A percentile compares a stretch with the other conserved stretches of the same genome.
phyloP scores from a whole-genome alignment of 1,139 yeast species.

The Suzukiozyma palmioleophila region DNA sequence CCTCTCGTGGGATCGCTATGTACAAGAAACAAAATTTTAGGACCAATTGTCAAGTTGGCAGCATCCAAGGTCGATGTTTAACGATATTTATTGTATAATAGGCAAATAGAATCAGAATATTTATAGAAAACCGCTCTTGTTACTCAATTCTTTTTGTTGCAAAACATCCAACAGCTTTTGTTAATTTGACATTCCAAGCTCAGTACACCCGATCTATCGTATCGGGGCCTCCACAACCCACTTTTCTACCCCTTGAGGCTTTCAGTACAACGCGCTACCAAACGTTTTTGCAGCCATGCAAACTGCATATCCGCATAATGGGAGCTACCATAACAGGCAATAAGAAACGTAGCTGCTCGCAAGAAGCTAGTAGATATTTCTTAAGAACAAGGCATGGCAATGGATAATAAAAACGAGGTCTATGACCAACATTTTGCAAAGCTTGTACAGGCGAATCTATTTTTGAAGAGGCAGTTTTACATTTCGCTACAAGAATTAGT shows the following conservation, averaged over 20 bases:
- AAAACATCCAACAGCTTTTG: too few relatives aligned
- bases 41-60: conserved; percentile 16
- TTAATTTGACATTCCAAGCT: too few relatives aligned
- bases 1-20: conserved; percentile 29
- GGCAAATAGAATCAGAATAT: background rate
- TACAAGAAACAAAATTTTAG: conserved; percentile 13
- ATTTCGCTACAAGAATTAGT: conserved; percentile 19
- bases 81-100: background rate
- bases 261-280: too few relatives aligned
- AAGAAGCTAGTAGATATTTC: too few relatives aligned
- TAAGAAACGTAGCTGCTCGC: background rate
- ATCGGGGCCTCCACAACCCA: too few relatives aligned
- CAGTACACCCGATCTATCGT: too few relatives aligned
- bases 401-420: conserved; percentile 4
- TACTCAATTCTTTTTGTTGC: too few relatives aligned
- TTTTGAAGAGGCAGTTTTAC: conserved; percentile 8
- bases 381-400: too few relatives aligned
- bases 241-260: too few relatives aligned
- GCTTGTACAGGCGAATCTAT: conserved; percentile 6
- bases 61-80: conserved; percentile 19
- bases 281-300: too few relatives aligned
- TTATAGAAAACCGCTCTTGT: too few relatives aligned
- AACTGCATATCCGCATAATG: background rate
- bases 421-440: conserved; percentile 19
- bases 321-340: background rate